Percentiles rank a stretch among this genome's conserved stretches.
These are phyloP conservation scores for Daedaleopsis nitida DNA, from an alignment of 768 basidiomycete genomes.

Conservation along the genomic window DNA sequence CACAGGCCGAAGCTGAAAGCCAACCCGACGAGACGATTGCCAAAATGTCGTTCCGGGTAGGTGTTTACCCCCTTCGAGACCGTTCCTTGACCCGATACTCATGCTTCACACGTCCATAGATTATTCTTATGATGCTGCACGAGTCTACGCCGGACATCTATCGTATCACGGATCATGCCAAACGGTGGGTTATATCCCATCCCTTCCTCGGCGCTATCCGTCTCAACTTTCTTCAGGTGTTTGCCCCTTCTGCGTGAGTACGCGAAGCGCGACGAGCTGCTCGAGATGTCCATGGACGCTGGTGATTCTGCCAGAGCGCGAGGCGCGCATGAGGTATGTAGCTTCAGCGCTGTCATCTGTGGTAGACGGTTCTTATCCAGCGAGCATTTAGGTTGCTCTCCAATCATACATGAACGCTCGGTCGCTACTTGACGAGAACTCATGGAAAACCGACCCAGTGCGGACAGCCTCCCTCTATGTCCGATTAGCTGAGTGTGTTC, in stretches of 20 bases:
- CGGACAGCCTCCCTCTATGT: slow-evolving; percentile 56
- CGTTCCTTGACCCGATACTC: not conserved
- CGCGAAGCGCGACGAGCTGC: slow-evolving; percentile 59
- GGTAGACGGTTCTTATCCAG: not conserved
- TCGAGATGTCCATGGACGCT: slow-evolving; percentile 64
- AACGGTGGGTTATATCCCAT: slow-evolving; percentile 42
- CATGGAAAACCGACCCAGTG: slow-evolving; percentile 51
- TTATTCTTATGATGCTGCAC: slow-evolving; percentile 71
- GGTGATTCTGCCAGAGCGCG: slow-evolving; percentile 71
- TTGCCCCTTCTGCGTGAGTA: slow-evolving; percentile 61
- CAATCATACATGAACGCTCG: slow-evolving; percentile 63
- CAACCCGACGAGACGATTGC: slow-evolving; percentile 52
- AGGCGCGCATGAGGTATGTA: slow-evolving; percentile 70
- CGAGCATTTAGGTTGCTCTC: slow-evolving; percentile 51
- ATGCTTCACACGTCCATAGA: slow-evolving; percentile 38
- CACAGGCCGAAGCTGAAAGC: slow-evolving; percentile 56
- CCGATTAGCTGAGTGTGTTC: slow-evolving; percentile 62
- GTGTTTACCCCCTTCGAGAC: slow-evolving; percentile 12
- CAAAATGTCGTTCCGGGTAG: slow-evolving; percentile 71
- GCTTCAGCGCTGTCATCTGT: not conserved
- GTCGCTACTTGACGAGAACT: slow-evolving; percentile 51
- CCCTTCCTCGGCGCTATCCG: not conserved
- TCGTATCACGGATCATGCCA: slow-evolving; percentile 70
- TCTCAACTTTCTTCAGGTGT: slow-evolving; percentile 44
- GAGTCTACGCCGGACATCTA: slow-evolving; percentile 64